These are phyloP conservation scores for Echria macrotheca DNA, from an alignment of 495 filamentous ascomycete species.

Conservation along the genomic window DNA sequence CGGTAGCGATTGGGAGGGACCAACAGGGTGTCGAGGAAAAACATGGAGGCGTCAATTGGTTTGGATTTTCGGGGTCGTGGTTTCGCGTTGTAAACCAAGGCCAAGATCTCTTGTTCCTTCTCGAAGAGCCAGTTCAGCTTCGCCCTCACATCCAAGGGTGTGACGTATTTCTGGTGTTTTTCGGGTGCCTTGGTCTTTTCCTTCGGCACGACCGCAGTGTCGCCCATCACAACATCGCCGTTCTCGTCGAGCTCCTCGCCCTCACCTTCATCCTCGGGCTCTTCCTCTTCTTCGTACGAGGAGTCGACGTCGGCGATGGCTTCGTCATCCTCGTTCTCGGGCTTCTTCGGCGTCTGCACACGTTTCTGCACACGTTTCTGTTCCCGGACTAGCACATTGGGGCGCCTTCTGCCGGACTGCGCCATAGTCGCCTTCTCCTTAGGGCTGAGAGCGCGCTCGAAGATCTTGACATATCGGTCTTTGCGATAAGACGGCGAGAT, in stretches of 20 bases:
- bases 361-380: constrained; percentile 41
- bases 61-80: constrained; percentile 44
- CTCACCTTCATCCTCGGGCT: constrained; percentile 41
- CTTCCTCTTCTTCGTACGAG: constrained; percentile 42
- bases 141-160: constrained; percentile 67
- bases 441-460: constrained; percentile 66
- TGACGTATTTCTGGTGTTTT: constrained; percentile 60
- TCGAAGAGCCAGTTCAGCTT: constrained; percentile 75
- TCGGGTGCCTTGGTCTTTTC: constrained; percentile 24
- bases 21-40: constrained; percentile 79
- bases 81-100: constrained; percentile 74
- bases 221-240: constrained; percentile 48
- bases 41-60: constrained; percentile 72
- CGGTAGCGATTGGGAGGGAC: constrained; percentile 91
- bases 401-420: constrained; percentile 59
- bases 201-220: constrained; percentile 28
- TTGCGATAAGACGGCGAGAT: constrained; percentile 76
- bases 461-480: constrained; percentile 86
- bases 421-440: constrained; percentile 72
- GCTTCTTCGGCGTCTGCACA: constrained; percentile 30
- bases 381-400: constrained; percentile 50
- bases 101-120: constrained; percentile 74
- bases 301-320: constrained; percentile 62
- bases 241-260: constrained; percentile 49
- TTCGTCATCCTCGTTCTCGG: constrained; percentile 49